Base-by-base conservation (phyloP, 2,329 filamentous ascomycete genomes). In the Trichoderma gracile region DNA sequence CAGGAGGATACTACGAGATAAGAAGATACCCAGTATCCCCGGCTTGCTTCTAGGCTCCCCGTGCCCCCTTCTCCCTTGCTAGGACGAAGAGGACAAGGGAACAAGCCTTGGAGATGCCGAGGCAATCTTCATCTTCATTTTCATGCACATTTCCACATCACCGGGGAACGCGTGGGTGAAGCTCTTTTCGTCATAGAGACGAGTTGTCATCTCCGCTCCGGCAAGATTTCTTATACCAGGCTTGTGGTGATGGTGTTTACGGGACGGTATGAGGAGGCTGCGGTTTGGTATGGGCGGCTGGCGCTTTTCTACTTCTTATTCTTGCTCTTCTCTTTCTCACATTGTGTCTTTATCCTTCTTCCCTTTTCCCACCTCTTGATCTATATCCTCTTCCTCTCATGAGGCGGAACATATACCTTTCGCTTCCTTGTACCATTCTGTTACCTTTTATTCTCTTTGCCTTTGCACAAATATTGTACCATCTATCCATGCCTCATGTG, bases 151-250 rank as follows among this genome's bases (percentile, higher is more conserved):
- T 6, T 30, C 9, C 9, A 30, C 7, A 9, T 9, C 23, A 3
- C 30, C 30, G 47, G 8, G 8, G 15, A 30, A 19, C 38, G 53
- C 38, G 38, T 6, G 17, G 49, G 19, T 21, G 49, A 27, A 45
- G 17, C 55, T 49, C 27, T 38, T 49, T 40, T 40, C 33, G 45
- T 59, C 56, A 59, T 58, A 40, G 21, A 49, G 14, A 21, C 30
- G 33, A 49, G 33, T 40, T 25, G 19, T 49, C 42, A 21, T 43
- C 47, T 25, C 15, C 15, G 23, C n/a, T 30, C 8, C 15, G 17
- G 25, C n/a, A 47, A 15, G 21, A 46, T 59, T 38, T 33, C 12
- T 7, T 33, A 8, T 2, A 5, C 3, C 8, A 12, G 30, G 30
- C 21, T 49, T 23, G 7, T 15, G 47, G 10, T 50, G 47, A 25